A percentile compares a stretch with the other conserved stretches of the same genome.
phyloP scores from a whole-genome alignment of 2,329 filamentous ascomycete species.

The Epichloe typhina region DNA sequence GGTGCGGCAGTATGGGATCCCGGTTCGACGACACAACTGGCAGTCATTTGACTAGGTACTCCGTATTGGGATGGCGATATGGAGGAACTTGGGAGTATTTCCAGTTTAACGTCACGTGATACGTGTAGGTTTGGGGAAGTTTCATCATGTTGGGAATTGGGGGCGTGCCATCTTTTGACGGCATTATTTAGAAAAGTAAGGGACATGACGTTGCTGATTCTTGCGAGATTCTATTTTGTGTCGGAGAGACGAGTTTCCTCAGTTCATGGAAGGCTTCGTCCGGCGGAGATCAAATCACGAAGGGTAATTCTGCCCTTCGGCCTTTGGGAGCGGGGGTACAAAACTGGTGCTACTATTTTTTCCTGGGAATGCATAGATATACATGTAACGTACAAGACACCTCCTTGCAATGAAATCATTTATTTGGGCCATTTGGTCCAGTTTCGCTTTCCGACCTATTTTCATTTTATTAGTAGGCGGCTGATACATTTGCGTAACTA shows the following conservation, averaged over 20 bases:
- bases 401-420: slow-evolving; percentile 8
- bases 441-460: slow-evolving; percentile 38
- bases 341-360: neutral
- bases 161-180: no score
- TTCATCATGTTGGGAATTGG: neutral
- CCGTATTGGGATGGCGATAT: neutral
- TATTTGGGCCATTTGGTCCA: slow-evolving; percentile 48
- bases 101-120: slow-evolving; percentile 5
- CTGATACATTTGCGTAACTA: neutral
- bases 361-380: slow-evolving; percentile 18
- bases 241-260: no score
- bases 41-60: no score
- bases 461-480: slow-evolving; percentile 18
- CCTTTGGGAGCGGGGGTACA: neutral
- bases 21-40: no score
- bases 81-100: neutral
- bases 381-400: slow-evolving; percentile 20
- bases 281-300: no score
- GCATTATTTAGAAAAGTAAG: no score
- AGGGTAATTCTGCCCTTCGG: no score
- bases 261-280: no score
- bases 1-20: neutral
- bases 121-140: neutral
- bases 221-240: no score
- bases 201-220: no score